A percentile compares a stretch with the other conserved stretches of the same genome.
phyloP scores from a whole-genome alignment of 768 basidiomycete species.

The Harrya chromipes region DNA sequence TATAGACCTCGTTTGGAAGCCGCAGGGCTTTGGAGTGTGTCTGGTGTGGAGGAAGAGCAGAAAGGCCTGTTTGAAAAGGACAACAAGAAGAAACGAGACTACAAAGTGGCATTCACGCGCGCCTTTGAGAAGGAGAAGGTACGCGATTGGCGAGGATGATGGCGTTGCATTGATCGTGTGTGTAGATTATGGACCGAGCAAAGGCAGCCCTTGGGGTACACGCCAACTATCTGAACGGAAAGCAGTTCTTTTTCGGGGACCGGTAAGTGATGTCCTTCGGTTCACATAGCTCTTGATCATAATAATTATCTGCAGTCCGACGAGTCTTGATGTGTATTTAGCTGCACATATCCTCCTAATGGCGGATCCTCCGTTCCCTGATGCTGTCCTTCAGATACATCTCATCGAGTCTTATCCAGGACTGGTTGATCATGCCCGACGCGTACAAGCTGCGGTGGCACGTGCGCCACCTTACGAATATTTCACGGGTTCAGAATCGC shows the following conservation, averaged over 20 bases:
- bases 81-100: slow-evolving; percentile 33
- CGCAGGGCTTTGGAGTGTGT: slow-evolving; percentile 58
- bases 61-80: slow-evolving; percentile 32
- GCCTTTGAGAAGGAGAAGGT: slow-evolving; percentile 67
- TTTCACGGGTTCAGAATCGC: slow-evolving; percentile 16
- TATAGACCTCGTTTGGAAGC: slow-evolving; percentile 59
- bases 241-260: slow-evolving; percentile 50
- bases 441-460: slow-evolving; percentile 38
- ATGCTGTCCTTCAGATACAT: slow-evolving; percentile 53
- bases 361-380: slow-evolving; percentile 55
- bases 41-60: slow-evolving; percentile 40
- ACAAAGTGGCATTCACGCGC: slow-evolving; percentile 42
- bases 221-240: slow-evolving; percentile 48
- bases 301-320: slow-evolving; percentile 41
- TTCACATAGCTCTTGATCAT: neutral
- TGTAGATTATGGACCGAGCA: slow-evolving; percentile 59
- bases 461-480: slow-evolving; percentile 25
- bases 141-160: neutral
- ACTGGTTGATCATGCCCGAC: slow-evolving; percentile 56
- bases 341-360: slow-evolving; percentile 69
- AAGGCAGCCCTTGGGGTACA: slow-evolving; percentile 57
- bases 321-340: slow-evolving; percentile 60
- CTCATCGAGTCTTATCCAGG: slow-evolving; percentile 53
- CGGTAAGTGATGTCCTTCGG: slow-evolving; percentile 34
- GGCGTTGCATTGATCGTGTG: slow-evolving; percentile 3